Evolutionary conservation across 1,284 basidiomycete species (phyloP).

Genomic region (Lignosus rhinocerotis): DNA sequence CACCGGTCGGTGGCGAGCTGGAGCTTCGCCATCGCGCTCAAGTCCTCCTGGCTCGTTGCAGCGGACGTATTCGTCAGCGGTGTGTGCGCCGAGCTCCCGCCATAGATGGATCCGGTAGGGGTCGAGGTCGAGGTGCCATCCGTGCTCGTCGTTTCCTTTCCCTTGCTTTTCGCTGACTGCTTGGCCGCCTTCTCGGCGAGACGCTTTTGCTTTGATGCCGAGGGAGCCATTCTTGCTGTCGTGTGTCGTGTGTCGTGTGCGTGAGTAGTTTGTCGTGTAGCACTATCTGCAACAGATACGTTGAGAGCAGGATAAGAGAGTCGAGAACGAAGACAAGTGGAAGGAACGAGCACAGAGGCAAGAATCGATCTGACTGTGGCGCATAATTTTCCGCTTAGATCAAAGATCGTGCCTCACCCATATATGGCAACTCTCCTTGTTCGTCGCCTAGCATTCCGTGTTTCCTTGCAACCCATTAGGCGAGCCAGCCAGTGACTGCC

Average conservation of each 20-base stretch:
- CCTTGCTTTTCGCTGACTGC: slow-evolving; percentile 51
- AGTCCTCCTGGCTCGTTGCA: slow-evolving; percentile 73
- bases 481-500: no score
- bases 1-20: slow-evolving; percentile 86
- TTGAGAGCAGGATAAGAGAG: background rate
- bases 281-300: background rate
- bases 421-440: slow-evolving; percentile 4
- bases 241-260: slow-evolving; percentile 2
- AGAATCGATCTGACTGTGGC: slow-evolving; percentile 21
- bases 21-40: slow-evolving; percentile 84
- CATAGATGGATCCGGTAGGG: slow-evolving; percentile 64
- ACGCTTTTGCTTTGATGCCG: slow-evolving; percentile 82
- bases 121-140: slow-evolving; percentile 46
- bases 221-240: slow-evolving; percentile 60
- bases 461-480: no score
- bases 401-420: slow-evolving; percentile 2
- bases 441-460: no score
- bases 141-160: slow-evolving; percentile 40
- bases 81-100: slow-evolving; percentile 60
- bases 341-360: background rate
- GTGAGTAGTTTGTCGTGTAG: background rate
- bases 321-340: slow-evolving; percentile 3
- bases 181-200: slow-evolving; percentile 91
- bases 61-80: slow-evolving; percentile 79
- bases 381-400: slow-evolving; percentile 31